Evolutionary conservation across 305 asterid genomes (phyloP).

Genomic region (Fraxinus paxiana): DNA sequence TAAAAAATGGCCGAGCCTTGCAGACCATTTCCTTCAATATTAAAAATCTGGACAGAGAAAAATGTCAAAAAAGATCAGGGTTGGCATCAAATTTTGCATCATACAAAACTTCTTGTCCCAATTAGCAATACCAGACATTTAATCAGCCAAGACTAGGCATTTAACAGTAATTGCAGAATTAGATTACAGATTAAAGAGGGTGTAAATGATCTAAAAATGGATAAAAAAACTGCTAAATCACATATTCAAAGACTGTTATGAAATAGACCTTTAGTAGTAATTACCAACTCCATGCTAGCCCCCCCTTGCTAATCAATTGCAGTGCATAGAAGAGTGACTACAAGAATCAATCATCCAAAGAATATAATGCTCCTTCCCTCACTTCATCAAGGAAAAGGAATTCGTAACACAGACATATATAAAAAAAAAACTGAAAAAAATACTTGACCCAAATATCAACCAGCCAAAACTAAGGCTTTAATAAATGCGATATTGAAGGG

Average conservation of each 20-base stretch:
- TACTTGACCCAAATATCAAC: not conserved
- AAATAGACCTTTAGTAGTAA: not conserved
- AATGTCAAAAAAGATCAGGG: not conserved
- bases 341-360: not conserved
- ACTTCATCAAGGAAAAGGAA: not conserved
- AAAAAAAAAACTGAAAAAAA: not conserved
- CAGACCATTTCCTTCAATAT: slow-evolving; percentile 47
- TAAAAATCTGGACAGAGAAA: slow-evolving; percentile 39
- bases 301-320: not conserved
- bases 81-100: not conserved
- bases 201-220: not conserved
- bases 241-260: not conserved
- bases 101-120: not conserved
- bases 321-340: not conserved
- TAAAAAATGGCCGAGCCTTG: slow-evolving; percentile 45
- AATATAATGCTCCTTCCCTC: not conserved
- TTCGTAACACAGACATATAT: not conserved
- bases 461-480: not conserved
- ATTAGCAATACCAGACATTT: not conserved
- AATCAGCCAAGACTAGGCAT: not conserved
- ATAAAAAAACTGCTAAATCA: not conserved
- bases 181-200: not conserved
- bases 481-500: not conserved
- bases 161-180: not conserved
- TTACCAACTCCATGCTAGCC: not conserved